Conservation (phyloP, 352 stramenopile genomes). For the Globisporangium nunn region DNA sequence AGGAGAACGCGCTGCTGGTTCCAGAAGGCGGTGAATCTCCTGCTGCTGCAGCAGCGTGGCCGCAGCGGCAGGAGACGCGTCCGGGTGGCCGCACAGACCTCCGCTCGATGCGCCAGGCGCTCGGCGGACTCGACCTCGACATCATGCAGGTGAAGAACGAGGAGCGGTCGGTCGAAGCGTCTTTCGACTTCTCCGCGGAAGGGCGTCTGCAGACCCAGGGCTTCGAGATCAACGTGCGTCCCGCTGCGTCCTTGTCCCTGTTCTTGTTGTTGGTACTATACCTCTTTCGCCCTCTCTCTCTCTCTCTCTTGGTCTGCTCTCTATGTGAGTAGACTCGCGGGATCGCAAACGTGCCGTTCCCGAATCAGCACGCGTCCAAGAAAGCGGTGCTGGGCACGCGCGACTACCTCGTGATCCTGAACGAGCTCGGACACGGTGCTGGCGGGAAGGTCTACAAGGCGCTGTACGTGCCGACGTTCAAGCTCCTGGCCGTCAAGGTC, state of each 20-base stretch:
- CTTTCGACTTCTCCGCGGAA: conserved; percentile 77
- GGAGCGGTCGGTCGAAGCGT: conserved; percentile 48
- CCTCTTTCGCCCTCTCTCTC: no score
- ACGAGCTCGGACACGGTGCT: conserved; percentile 77
- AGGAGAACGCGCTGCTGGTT: conserved; percentile 11
- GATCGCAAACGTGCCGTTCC: conserved; percentile 65
- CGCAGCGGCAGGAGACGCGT: conserved; percentile 4
- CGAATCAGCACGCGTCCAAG: conserved; percentile 17
- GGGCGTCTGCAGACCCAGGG: conserved; percentile 72
- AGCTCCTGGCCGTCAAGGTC: conserved; percentile 82
- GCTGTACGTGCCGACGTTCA: conserved; percentile 85
- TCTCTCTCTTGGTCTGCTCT: not conserved
- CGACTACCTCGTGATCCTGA: conserved; percentile 59
- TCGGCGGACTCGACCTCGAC: conserved; percentile 51
- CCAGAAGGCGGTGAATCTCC: no score
- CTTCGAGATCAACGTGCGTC: conserved; percentile 77
- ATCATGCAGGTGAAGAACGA: conserved; percentile 58
- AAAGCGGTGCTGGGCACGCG: conserved; percentile 33
- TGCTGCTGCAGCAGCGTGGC: no score
- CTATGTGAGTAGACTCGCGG: conserved; percentile 42
- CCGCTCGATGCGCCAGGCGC: conserved; percentile 26
- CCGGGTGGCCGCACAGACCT: conserved; percentile 10
- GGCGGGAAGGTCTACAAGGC: conserved; percentile 87
- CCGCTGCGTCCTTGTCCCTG: not conserved
- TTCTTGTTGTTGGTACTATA: no score